These are phyloP conservation scores for Paxillus rubicundulus DNA, from an alignment of 768 basidiomycete genomes.

Conservation along the genomic window DNA sequence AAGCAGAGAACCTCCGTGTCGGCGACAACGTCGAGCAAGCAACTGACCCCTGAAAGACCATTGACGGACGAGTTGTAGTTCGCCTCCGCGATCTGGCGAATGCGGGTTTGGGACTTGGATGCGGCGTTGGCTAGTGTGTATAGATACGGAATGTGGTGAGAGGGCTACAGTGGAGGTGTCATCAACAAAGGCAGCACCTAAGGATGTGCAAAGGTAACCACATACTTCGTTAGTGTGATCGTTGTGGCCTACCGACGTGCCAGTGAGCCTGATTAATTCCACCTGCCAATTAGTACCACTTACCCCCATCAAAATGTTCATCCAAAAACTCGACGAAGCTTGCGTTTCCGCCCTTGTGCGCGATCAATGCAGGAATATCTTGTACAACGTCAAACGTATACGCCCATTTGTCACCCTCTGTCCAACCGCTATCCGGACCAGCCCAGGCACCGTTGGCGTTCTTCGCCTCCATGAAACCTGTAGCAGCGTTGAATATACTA, in stretches of 20 bases:
- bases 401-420: slow-evolving; percentile 77
- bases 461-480: slow-evolving; percentile 82
- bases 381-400: slow-evolving; percentile 81
- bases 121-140: slow-evolving; percentile 73
- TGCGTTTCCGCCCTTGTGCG: slow-evolving; percentile 60
- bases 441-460: slow-evolving; percentile 70
- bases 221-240: slow-evolving; percentile 78
- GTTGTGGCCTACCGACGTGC: slow-evolving; percentile 55
- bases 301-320: slow-evolving; percentile 48
- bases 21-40: not conserved
- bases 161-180: slow-evolving; percentile 49
- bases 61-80: slow-evolving; percentile 68
- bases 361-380: slow-evolving; percentile 59
- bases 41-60: slow-evolving; percentile 68
- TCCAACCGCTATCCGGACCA: slow-evolving; percentile 72
- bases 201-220: not conserved
- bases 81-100: slow-evolving; percentile 58
- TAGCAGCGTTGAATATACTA: slow-evolving; percentile 60
- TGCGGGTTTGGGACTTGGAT: slow-evolving; percentile 66
- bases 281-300: slow-evolving; percentile 10
- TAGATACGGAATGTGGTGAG: slow-evolving; percentile 83
- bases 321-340: slow-evolving; percentile 68
- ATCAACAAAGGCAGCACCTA: slow-evolving; percentile 3
- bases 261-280: slow-evolving; percentile 4
- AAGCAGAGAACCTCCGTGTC: not conserved